Conservation (phyloP, 1,284 basidiomycete genomes). For the Cutaneotrichosporon spelunceum region DNA sequence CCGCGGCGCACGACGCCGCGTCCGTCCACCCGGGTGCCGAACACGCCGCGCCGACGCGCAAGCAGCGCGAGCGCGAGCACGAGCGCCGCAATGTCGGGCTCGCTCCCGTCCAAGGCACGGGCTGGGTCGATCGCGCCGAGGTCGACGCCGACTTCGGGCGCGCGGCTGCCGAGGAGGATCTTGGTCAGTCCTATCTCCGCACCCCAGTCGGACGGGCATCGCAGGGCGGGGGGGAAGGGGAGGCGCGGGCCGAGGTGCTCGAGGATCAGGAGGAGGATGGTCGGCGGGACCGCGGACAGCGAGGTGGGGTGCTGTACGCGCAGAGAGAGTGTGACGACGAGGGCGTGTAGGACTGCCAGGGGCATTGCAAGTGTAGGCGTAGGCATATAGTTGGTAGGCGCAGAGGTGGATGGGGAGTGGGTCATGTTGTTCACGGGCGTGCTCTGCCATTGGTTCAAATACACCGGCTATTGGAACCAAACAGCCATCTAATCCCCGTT, state of each 20-base stretch:
- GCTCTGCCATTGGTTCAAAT: neutral
- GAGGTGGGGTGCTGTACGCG: constrained; percentile 26
- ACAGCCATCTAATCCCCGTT: neutral
- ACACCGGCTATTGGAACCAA: neutral
- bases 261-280: constrained; percentile 34
- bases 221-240: constrained; percentile 20
- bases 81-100: constrained; percentile 29
- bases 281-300: constrained; percentile 26
- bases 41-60: constrained; percentile 31
- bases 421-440: neutral
- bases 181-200: constrained; percentile 33
- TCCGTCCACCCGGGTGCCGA: no score
- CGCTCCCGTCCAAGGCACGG: constrained; percentile 21
- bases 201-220: constrained; percentile 14
- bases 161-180: constrained; percentile 33
- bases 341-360: constrained; percentile 28
- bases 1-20: no score
- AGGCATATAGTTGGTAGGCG: constrained; percentile 27
- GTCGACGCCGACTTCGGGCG: constrained; percentile 33
- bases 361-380: no score
- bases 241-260: constrained; percentile 23
- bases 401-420: neutral
- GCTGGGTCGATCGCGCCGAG: constrained; percentile 29
- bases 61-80: constrained; percentile 36
- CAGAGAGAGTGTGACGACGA: constrained; percentile 28